Conservation (phyloP, 257 asterid species). For the Forsythia suspensa region DNA sequence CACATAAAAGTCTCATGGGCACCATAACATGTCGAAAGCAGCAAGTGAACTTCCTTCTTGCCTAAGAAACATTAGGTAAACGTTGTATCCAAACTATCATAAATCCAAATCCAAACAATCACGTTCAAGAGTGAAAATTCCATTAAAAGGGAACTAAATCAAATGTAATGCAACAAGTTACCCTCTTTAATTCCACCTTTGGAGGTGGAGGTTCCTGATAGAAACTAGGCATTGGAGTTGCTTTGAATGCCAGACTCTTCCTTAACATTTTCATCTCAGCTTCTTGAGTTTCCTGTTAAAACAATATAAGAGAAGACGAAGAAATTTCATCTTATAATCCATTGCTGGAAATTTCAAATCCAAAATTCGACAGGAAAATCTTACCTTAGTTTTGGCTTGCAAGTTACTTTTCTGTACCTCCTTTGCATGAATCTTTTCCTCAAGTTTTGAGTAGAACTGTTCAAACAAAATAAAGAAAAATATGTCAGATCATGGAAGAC, state of each 20-base stretch:
- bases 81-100: neutral
- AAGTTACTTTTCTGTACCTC: conserved; percentile 74
- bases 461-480: conserved; percentile 12
- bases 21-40: neutral
- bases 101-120: neutral
- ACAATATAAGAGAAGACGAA: neutral
- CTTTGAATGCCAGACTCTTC: conserved; percentile 82
- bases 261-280: conserved; percentile 84
- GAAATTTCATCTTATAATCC: conserved; percentile 12
- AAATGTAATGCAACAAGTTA: conserved; percentile 18
- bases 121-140: neutral
- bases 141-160: too few relatives aligned
- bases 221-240: conserved; percentile 98
- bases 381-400: conserved; percentile 80
- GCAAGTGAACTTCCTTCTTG: neutral
- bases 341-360: conserved; percentile 3
- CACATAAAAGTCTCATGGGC: too few relatives aligned
- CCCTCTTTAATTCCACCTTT: conserved; percentile 87
- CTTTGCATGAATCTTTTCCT: conserved; percentile 90
- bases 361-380: neutral
- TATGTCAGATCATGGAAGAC: neutral
- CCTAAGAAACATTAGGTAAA: neutral
- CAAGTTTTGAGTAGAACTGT: conserved; percentile 87
- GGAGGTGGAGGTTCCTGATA: conserved; percentile 98
- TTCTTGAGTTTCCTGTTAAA: conserved; percentile 74